Base-by-base conservation (phyloP, 768 basidiomycete genomes). In the Hortiboletus flavorubellus region DNA sequence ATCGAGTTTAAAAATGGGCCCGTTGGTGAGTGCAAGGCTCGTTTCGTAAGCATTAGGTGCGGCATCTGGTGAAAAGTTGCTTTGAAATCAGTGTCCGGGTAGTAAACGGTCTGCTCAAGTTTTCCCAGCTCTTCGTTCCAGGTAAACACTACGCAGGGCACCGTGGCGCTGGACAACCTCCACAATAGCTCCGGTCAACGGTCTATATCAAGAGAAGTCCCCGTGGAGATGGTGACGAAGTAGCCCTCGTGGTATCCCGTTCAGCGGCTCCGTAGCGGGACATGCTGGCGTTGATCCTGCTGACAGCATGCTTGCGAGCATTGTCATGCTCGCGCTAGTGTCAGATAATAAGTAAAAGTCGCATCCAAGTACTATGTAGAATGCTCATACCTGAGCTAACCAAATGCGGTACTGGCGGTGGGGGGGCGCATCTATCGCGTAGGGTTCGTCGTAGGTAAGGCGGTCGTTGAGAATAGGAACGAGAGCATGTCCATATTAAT, bases 191-290 rank as follows among this genome's bases (percentile, higher is more conserved):
- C 60, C 64, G 30, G 51, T 46, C 68, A 70, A 8, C 60, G 59
- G 18, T 69, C 65, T 2, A 67, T 49, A 40, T 69, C 69, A 38
- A 70, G 52, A 8, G 68, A 30, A 2, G 59, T 67, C 43, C 68
- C 66, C 16, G 67, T 51, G 23, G 42, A 26, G 38, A 65, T 23
- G 11, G 54, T 62, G 37, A 62, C 52, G 8, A 65, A 58, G 52
- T 59, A 65, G 33, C 68, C 64, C 45, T 69, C 68, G 16, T 69
- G 68, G 4, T 67, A 70, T n/a, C n/a, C n/a, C n/a, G n/a, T n/a
- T n/a, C 12, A 23, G 68, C 68, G 21, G 69, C 68, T n/a, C 69
- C 66, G 18, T 66, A 66, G 39, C 69, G 69, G 40, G 66, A 64
- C 69, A 71, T 70, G 30, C 46, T 68, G 35, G 65, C 54, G 15